These are phyloP conservation scores for Irpex lacteus DNA, from an alignment of 1,284 basidiomycete genomes.

Conservation along the genomic window DNA sequence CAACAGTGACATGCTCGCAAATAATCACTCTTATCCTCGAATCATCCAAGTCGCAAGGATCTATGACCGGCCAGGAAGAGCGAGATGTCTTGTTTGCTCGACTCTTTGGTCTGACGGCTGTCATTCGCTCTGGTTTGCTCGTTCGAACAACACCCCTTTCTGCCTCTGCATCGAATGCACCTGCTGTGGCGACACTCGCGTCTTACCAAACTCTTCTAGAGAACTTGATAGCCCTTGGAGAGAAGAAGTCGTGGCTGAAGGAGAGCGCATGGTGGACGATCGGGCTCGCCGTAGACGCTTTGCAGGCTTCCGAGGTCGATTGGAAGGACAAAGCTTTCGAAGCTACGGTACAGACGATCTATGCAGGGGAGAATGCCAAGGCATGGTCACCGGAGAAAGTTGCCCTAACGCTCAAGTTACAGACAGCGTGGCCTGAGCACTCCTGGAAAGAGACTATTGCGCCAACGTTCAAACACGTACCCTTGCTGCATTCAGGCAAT, in stretches of 20 bases:
- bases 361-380: slow-evolving; percentile 40
- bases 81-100: slow-evolving; percentile 91
- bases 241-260: slow-evolving; percentile 87
- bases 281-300: slow-evolving; percentile 56
- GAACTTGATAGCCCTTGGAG: slow-evolving; percentile 69
- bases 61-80: slow-evolving; percentile 87
- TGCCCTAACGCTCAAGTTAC: slow-evolving; percentile 74
- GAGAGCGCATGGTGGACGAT: slow-evolving; percentile 93
- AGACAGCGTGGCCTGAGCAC: slow-evolving; percentile 53
- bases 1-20: slow-evolving; percentile 76
- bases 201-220: slow-evolving; percentile 66
- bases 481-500: slow-evolving; percentile 70
- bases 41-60: slow-evolving; percentile 64
- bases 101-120: slow-evolving; percentile 83
- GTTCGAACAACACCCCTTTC: slow-evolving; percentile 56
- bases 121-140: slow-evolving; percentile 81
- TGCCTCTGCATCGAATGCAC: slow-evolving; percentile 48
- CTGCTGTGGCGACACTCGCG: slow-evolving; percentile 48
- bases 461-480: slow-evolving; percentile 75
- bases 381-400: slow-evolving; percentile 88
- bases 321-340: slow-evolving; percentile 76
- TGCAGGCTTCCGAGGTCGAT: slow-evolving; percentile 53
- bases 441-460: slow-evolving; percentile 71
- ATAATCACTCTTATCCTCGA: slow-evolving; percentile 74
- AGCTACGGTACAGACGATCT: slow-evolving; percentile 50